A percentile compares a stretch with the other conserved stretches of the same genome.
Evolutionary conservation across 345 rosid species (phyloP).

Genomic region (Lumnitzera littorea): DNA sequence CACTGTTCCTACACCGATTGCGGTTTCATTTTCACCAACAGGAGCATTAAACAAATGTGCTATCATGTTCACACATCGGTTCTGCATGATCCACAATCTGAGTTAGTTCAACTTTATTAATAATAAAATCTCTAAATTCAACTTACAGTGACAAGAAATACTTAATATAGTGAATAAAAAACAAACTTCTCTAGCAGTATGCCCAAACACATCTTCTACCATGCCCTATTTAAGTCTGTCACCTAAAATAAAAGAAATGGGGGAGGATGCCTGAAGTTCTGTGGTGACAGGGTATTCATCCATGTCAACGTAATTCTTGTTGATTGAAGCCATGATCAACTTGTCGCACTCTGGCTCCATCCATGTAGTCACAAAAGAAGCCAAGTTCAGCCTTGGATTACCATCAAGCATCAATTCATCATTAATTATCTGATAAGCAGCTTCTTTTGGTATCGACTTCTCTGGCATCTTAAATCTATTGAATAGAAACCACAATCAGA

Average conservation of each 20-base stretch:
- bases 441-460: constrained; percentile 39
- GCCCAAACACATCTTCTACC: too few relatives aligned
- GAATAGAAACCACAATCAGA: constrained; percentile 1
- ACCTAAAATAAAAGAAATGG: background rate
- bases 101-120: background rate
- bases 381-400: constrained; percentile 43
- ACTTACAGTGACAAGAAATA: background rate
- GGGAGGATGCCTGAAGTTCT: constrained; percentile 36
- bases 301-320: constrained; percentile 29
- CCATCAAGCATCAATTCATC: constrained; percentile 51
- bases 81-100: constrained; percentile 13
- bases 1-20: constrained; percentile 41
- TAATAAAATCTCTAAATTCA: background rate
- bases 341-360: constrained; percentile 51
- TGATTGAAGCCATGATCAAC: constrained; percentile 42
- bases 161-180: background rate
- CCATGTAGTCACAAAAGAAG: constrained; percentile 47
- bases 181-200: too few relatives aligned
- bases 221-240: too few relatives aligned
- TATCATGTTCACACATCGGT: constrained; percentile 50
- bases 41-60: constrained; percentile 48
- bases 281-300: constrained; percentile 47
- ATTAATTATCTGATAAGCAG: constrained; percentile 38
- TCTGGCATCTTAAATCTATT: constrained; percentile 40
- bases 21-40: constrained; percentile 30